These are phyloP conservation scores for Colletotrichum orchidophilum DNA, from an alignment of 2,329 filamentous ascomycete species.

Conservation along the genomic window DNA sequence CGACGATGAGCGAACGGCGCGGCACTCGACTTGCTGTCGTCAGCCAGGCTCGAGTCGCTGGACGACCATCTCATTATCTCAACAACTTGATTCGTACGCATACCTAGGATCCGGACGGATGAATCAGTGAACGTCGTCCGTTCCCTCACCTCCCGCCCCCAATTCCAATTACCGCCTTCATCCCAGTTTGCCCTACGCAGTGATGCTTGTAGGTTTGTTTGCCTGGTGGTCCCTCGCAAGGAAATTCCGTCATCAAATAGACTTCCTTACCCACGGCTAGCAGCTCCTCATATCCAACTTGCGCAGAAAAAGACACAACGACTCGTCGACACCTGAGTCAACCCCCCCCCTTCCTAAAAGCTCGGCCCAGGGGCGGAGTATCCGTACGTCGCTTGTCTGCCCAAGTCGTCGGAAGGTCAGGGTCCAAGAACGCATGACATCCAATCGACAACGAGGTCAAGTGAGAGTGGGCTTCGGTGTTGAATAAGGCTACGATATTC, in stretches of 20 bases:
- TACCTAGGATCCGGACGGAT: no score
- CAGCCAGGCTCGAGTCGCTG: not conserved
- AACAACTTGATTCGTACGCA: not conserved
- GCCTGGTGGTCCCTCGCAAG: not conserved
- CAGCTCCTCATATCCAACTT: not conserved
- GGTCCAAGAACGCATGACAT: slow-evolving; percentile 19
- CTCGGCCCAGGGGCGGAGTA: not conserved
- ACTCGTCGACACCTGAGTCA: not conserved
- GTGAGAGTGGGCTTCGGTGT: no score
- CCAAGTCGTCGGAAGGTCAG: slow-evolving; percentile 23
- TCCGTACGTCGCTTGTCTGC: slow-evolving; percentile 11
- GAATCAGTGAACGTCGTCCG: not conserved
- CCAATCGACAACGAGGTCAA: slow-evolving; percentile 10
- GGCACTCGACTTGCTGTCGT: not conserved
- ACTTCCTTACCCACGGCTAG: slow-evolving; percentile 10
- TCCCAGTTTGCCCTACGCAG: slow-evolving; percentile 1
- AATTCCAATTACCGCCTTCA: not conserved
- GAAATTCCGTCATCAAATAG: slow-evolving; percentile 29
- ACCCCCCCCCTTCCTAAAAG: not conserved
- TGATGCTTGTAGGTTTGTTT: not conserved
- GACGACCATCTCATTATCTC: not conserved
- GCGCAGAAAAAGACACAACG: not conserved
- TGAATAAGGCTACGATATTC: no score
- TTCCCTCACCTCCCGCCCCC: slow-evolving; percentile 5
- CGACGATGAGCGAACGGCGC: not conserved